These are phyloP conservation scores for Acacia pycnantha DNA, from an alignment of 331 rosid species.

Conservation along the genomic window DNA sequence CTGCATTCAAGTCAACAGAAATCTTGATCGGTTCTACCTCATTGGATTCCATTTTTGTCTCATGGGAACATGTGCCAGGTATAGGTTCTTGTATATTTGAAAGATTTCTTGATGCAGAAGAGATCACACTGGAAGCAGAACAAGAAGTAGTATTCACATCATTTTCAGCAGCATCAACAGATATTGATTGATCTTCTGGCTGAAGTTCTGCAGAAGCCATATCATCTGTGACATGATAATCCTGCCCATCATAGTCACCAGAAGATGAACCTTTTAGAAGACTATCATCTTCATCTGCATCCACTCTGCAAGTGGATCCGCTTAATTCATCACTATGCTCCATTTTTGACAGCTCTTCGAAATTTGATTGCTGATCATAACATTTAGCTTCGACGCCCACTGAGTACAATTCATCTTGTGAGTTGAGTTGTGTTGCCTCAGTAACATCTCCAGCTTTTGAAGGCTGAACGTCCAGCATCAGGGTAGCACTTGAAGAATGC, in stretches of 20 bases:
- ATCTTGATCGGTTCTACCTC: conserved; percentile 37
- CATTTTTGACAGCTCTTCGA: conserved; percentile 39
- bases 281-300: conserved; percentile 34
- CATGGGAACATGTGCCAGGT: conserved; percentile 25
- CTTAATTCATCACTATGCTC: conserved; percentile 36
- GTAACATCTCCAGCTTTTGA: conserved; percentile 33
- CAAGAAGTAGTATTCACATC: conserved; percentile 28
- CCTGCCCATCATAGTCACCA: conserved; percentile 27
- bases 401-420: conserved; percentile 43
- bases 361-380: conserved; percentile 29
- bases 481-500: conserved; percentile 26
- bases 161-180: conserved; percentile 28
- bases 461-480: conserved; percentile 28
- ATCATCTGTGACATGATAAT: conserved; percentile 29
- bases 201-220: conserved; percentile 33
- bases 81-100: conserved; percentile 35
- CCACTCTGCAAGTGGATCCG: conserved; percentile 35
- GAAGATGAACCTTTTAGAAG: conserved; percentile 39
- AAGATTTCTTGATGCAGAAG: conserved; percentile 39
- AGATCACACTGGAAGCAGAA: conserved; percentile 30
- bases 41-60: conserved; percentile 33
- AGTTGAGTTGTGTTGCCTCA: conserved; percentile 34
- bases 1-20: conserved; percentile 31
- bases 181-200: conserved; percentile 30
- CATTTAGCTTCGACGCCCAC: conserved; percentile 30